Evolutionary conservation across 176 grass and related monocot species (phyloP).

Genomic region (Triticum urartu): DNA sequence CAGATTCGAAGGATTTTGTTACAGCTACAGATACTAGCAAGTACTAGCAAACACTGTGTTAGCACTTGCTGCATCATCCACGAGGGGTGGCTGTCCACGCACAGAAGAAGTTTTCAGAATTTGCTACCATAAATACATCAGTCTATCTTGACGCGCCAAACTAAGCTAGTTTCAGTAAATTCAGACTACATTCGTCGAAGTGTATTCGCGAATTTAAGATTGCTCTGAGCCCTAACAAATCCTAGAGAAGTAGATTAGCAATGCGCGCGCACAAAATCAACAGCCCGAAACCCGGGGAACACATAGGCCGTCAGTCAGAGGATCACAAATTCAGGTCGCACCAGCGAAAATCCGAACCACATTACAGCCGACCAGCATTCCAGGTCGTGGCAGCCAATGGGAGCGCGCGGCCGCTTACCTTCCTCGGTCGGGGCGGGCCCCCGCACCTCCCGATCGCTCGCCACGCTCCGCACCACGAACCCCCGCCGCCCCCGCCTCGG

Average conservation of each 20-base stretch:
- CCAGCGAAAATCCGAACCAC: conserved; percentile 8
- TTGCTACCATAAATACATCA: background rate
- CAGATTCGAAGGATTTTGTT: background rate
- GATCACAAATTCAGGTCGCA: conserved; percentile 21
- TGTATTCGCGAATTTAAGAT: background rate
- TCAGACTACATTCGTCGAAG: background rate
- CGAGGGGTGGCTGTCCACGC: background rate
- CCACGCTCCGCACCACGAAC: conserved; percentile 47
- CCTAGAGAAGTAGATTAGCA: background rate
- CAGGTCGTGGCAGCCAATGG: background rate
- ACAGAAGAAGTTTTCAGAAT: background rate
- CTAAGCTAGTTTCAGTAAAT: background rate
- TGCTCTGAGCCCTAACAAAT: background rate
- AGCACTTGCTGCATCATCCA: background rate
- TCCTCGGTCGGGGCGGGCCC: conserved; percentile 40
- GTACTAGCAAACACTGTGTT: background rate
- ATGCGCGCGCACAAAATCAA: background rate
- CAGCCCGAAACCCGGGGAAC: background rate
- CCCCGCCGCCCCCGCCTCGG: background rate
- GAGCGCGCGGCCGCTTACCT: conserved; percentile 34
- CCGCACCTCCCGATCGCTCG: conserved; percentile 63
- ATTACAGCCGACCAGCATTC: background rate
- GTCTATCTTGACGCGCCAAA: background rate
- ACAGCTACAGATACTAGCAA: background rate
- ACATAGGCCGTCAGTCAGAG: background rate